Base-by-base conservation (phyloP, 225 moss, liverwort and hornwort genomes). In the Ulota crispa region DNA sequence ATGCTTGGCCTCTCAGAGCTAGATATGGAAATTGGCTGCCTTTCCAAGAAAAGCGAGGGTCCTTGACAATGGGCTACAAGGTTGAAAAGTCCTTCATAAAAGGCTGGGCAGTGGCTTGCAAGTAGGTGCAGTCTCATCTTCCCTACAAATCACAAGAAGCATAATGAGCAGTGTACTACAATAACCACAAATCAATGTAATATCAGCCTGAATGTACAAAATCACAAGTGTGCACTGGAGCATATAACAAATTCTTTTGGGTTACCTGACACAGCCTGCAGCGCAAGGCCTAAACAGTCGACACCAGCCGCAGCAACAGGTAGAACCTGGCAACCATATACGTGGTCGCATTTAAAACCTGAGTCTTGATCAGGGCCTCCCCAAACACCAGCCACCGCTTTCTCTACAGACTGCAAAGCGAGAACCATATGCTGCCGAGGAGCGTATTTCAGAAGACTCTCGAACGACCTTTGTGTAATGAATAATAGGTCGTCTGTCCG, bases 211-310 rank as follows among this genome's bases (percentile, higher is more conserved):
- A 73, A 62, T 45, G 80, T 26, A 56, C 13, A 67, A 81, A 20
- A 73, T 68, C 62, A 50, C 18, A 81, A 80, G 47, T 34, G 70
- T 36, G 53, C 30, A 64, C 26, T 9, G 52, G 70, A 71, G 68
- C 47, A 61, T 41, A 67, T 14, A 64, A 18, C 45, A 45, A 55
- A 36, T 1, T 16, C 23, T 7, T 41, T 62, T 63, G 47, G 18
- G 11, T 70, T 76, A 94, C 98, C 95, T 91, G 99, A 96, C 63
- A 96, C 85, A 76, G 92, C 92, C 72, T 94, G 91, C 66, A 99
- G 78, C n/a, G 91, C 85, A 77, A 96, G 86, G 64, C 91, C 85
- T 79, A 99, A 84, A 80, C 94, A 96, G 61, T 99, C 88, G 6
- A 96, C 82, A 68, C 96, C 99, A 64, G 96, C 91, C 16, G 96